Base-by-base conservation (phyloP, 169 alveolate genomes). In the Eimeria zaria region DNA sequence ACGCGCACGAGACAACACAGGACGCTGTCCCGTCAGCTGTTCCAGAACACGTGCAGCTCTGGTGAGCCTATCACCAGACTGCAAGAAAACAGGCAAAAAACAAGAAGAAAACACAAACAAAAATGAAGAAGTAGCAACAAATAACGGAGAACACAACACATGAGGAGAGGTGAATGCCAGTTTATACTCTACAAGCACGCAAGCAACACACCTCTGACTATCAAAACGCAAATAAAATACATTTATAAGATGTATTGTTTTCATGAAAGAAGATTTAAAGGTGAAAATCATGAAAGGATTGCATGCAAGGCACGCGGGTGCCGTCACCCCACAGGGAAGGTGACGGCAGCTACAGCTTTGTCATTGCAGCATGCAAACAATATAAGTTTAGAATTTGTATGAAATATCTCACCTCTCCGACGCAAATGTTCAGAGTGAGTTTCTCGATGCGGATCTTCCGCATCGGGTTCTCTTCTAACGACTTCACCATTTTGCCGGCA, bases 41-140 rank as follows among this genome's bases (percentile, higher is more conserved):
- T 99, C 99, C 97, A 99, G 97, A 96, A 99, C 99, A 97, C 99
- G 99, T 46, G 99, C 99, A 20, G 99, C 99, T 91, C 99, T 99
- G 33, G 99, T 99, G 96, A 99, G 99, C 88, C 99, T 98, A 98
- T 99, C 99, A 27, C 99, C 99, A 80, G 99, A 96, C 96, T 97
- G 97, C 88, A 95, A 51, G 60, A 39, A 18, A 69, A 33, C n/a
- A n/a, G n/a, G n/a, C n/a, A n/a, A 41, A 3, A 89, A 55, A 89
- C 27, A 30, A 64, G 27, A 89, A n/a, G n/a, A 51, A 80, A 16
- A 7, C 64, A 76, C 11, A 39, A 22, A 24, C 5, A 0, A 22
- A 76, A 44, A 0, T 5, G 33, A 8, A 46, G 18, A 76, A 5
- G 27, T 33, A 2, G 58, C 39, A 20, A 1, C 8, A 14, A 24